A percentile compares a stretch with the other conserved stretches of the same genome.
Evolutionary conservation across 2,329 filamentous ascomycete species (phyloP).

Genomic region (Ophiostoma himal-ulmi): DNA sequence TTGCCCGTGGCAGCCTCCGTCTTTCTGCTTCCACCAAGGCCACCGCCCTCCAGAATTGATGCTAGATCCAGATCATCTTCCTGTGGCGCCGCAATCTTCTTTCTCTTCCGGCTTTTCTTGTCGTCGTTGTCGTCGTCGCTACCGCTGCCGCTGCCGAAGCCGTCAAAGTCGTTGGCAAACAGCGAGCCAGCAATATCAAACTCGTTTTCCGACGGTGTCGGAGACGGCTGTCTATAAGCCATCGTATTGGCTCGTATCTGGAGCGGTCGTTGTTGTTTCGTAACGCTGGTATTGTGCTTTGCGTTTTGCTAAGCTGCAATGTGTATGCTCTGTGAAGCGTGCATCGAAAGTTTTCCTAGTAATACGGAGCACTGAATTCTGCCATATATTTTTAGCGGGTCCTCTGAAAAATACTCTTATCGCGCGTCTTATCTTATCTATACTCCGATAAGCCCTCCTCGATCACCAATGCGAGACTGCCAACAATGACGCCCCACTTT

Average conservation of each 20-base stretch:
- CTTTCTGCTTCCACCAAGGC: constrained; percentile 36
- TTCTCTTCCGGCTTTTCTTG: constrained; percentile 33
- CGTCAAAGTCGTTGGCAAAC: constrained; percentile 47
- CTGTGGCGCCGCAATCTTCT: constrained; percentile 27
- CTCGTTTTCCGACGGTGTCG: constrained; percentile 80
- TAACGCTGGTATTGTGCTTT: not conserved
- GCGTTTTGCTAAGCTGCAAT: not conserved
- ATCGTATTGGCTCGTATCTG: constrained; percentile 40
- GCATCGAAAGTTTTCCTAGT: not conserved
- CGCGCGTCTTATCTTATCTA: constrained; percentile 16
- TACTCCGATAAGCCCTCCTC: not conserved
- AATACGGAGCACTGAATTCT: not conserved
- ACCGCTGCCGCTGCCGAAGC: constrained; percentile 42
- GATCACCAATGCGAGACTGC: not conserved
- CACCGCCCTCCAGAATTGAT: constrained; percentile 54
- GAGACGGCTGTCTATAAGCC: constrained; percentile 69
- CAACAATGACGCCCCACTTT: constrained; percentile 9
- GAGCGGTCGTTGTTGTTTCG: not conserved
- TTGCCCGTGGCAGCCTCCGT: constrained; percentile 37
- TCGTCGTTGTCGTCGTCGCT: constrained; percentile 39
- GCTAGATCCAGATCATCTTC: constrained; percentile 52
- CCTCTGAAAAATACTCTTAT: constrained; percentile 18
- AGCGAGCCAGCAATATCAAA: constrained; percentile 81
- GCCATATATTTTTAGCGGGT: constrained; percentile 20
- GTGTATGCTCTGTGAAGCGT: not conserved